A percentile compares a stretch with the other conserved stretches of the same genome.
Evolutionary conservation across 768 basidiomycete species (phyloP).

Genomic region (Lentinula detonsa): DNA sequence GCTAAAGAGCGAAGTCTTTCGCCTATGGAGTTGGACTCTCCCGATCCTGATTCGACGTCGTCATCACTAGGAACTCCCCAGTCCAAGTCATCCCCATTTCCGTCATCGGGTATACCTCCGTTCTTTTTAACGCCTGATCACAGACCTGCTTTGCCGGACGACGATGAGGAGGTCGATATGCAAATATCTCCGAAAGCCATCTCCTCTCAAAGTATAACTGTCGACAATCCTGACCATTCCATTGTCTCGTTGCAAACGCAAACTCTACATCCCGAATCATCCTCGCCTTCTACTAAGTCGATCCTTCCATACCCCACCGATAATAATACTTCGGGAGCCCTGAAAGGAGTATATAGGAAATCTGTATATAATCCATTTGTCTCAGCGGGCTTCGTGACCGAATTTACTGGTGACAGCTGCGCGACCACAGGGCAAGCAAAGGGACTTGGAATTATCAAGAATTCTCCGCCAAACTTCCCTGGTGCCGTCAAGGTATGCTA

Average conservation of each 20-base stretch:
- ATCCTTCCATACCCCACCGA: neutral
- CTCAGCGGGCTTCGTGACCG: conserved; percentile 43
- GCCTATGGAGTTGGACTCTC: conserved; percentile 58
- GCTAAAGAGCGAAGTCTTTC: conserved; percentile 44
- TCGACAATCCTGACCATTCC: neutral
- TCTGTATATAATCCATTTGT: conserved; percentile 38
- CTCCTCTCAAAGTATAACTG: neutral
- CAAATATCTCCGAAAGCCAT: neutral
- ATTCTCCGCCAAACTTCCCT: neutral
- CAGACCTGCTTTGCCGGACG: neutral
- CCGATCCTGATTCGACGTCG: conserved; percentile 27
- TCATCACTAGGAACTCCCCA: neutral
- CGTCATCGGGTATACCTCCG: neutral
- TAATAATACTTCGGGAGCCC: neutral
- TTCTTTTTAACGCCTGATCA: neutral
- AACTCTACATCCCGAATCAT: neutral
- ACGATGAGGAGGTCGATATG: neutral
- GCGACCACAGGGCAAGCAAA: neutral
- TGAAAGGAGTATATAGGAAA: conserved; percentile 8
- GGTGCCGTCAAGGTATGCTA: neutral
- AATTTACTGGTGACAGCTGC: conserved; percentile 28
- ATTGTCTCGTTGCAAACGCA: neutral
- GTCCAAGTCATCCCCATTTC: conserved; percentile 11
- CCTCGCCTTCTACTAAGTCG: neutral
- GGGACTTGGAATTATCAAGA: neutral